Percentiles rank a stretch among this genome's conserved stretches.
Evolutionary conservation across 148 eudicot genomes (phyloP).

Genomic region (Euryodendron excelsum): DNA sequence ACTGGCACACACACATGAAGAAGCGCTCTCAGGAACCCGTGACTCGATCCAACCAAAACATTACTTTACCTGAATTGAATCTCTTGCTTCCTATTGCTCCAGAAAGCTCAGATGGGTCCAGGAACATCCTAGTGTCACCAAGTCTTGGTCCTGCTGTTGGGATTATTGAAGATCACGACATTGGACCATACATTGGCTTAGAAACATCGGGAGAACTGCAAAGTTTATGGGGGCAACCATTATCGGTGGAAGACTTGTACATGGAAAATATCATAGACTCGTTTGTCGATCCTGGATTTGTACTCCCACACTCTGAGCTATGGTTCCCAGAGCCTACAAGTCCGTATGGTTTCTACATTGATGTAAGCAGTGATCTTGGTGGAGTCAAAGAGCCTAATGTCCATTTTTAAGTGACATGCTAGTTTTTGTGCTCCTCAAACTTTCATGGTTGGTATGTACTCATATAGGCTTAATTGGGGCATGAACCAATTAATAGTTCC

Average conservation of each 20-base stretch:
- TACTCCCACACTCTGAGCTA: not conserved
- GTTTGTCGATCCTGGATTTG: not conserved
- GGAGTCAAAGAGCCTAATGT: no score
- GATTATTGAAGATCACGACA: not conserved
- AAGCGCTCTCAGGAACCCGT: not conserved
- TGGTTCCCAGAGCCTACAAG: not conserved
- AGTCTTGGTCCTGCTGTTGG: not conserved
- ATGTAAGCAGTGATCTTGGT: no score
- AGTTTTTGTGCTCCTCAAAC: no score
- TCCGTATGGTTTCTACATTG: not conserved
- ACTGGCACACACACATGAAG: slow-evolving; percentile 5
- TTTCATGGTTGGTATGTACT: no score
- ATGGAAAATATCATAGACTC: not conserved
- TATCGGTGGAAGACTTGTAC: no score
- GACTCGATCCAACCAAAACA: not conserved
- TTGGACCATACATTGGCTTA: not conserved
- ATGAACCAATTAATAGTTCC: no score
- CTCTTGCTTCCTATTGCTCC: not conserved
- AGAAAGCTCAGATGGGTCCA: not conserved
- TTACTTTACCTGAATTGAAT: not conserved
- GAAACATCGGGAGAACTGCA: not conserved
- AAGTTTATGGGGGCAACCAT: no score
- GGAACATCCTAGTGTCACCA: not conserved
- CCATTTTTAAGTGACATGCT: no score
- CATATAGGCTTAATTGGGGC: no score